phyloP scores from a whole-genome alignment of 805 yeast species.

The Schwanniomyces pseudopolymorphus region DNA sequence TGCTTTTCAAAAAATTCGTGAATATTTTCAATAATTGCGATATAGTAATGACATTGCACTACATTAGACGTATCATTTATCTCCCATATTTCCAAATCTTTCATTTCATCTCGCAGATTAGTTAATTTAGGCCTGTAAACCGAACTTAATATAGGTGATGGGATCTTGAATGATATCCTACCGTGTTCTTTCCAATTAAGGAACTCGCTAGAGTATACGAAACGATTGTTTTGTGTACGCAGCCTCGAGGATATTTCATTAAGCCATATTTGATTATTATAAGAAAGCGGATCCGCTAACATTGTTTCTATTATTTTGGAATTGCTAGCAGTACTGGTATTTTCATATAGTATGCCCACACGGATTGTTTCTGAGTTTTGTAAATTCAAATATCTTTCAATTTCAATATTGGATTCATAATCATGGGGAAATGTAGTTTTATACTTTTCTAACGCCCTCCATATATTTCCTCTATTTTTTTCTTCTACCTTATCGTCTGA shows the following conservation, averaged over 20 bases:
- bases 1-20: slow-evolving; percentile 10
- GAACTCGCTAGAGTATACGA: slow-evolving; percentile 13
- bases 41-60: slow-evolving; percentile 19
- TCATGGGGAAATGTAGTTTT: slow-evolving; percentile 20
- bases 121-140: slow-evolving; percentile 18
- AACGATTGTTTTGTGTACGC: slow-evolving; percentile 16
- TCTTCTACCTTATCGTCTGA: background rate
- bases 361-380: slow-evolving; percentile 14
- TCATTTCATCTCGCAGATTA: slow-evolving; percentile 10
- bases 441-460: slow-evolving; percentile 8
- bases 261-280: slow-evolving; percentile 31
- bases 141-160: slow-evolving; percentile 31
- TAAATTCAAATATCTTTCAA: slow-evolving; percentile 4
- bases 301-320: slow-evolving; percentile 36
- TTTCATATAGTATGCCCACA: slow-evolving; percentile 36
- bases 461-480: background rate
- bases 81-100: slow-evolving; percentile 20
- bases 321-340: slow-evolving; percentile 12
- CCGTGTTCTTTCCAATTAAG: slow-evolving; percentile 7
- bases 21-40: slow-evolving; percentile 21
- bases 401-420: slow-evolving; percentile 10
- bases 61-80: slow-evolving; percentile 13
- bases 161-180: slow-evolving; percentile 13
- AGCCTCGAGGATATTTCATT: slow-evolving; percentile 20
- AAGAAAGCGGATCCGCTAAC: slow-evolving; percentile 42